Evolutionary conservation across 371 early-diverging fungal species (phyloP), one percentile per base, ranked within the genome.

Genomic region (Circinella umbellata): DNA sequence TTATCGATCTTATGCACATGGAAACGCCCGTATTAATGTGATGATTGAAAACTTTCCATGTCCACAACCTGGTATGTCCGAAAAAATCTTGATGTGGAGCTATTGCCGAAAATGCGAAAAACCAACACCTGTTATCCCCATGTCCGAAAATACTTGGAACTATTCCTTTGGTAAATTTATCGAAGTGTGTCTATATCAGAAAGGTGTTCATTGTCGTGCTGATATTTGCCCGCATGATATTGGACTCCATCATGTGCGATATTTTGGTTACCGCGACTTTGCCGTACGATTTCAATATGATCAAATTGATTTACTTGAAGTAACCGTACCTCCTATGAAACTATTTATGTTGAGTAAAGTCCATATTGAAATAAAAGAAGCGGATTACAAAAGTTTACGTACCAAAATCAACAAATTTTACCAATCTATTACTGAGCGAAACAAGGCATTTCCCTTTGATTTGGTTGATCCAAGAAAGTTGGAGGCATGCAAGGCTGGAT

Each of bases 151-250:
- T 61, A 90, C 96, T 14, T 95, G 95, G 93, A 93, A 92, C 64
- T 95, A 93, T 69, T 98, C 98, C 9, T 96, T 98, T 84, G 99
- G 98, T 48, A 98, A 98, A 80, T 99, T 94, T 72, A 77, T 99
- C 18, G 99, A 99, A 78, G 82, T 95, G 0, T 86, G 91, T 3
- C 92, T 96, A 38, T 97, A 98, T 79, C 91, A 91, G 68, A 81
- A 81, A 15, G 82, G 83, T n/a, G 71, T 94, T 2, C 81, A 71
- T 39, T 91, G 93, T 51, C 86, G 94, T 13, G 91, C 94, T 14
- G 86, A 88, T 68, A 81, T 91, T 9, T 99, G 99, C 71, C 84
- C 88, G 0, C 98, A 99, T 72, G 92, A 93, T 63, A 86, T 96
- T 65, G 88, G 92, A 62, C 86, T 86, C 1, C 89, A 95, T 63